Conservation (phyloP, 2,329 filamentous ascomycete species). For the Orbilia blumenaviensis region DNA sequence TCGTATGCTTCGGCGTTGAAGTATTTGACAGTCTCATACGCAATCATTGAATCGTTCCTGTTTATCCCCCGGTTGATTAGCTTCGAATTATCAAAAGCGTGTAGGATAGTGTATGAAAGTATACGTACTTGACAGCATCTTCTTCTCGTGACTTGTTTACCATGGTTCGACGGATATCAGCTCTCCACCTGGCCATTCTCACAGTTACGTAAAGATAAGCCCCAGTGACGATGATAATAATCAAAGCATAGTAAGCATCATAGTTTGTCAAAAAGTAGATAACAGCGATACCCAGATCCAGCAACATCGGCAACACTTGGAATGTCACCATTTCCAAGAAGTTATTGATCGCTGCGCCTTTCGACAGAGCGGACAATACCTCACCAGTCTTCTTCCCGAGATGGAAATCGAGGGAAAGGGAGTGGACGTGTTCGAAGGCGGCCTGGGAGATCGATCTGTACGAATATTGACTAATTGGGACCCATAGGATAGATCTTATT, state of each 20-base stretch:
- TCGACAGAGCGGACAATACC: conserved; percentile 92
- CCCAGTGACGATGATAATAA: conserved; percentile 89
- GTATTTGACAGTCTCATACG: conserved; percentile 95
- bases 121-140: conserved; percentile 83
- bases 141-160: conserved; percentile 94
- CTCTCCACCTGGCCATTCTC: conserved; percentile 91
- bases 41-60: conserved; percentile 93
- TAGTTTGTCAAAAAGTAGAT: conserved; percentile 80
- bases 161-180: conserved; percentile 90
- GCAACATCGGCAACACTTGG: conserved; percentile 90
- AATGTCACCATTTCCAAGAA: conserved; percentile 98
- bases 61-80: background rate
- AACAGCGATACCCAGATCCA: conserved; percentile 87
- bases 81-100: too few species aligned
- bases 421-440: conserved; percentile 96
- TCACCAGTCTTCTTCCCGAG: conserved; percentile 96
- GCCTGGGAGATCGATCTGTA: conserved; percentile 93
- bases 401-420: conserved; percentile 94
- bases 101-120: conserved; percentile 1
- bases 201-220: conserved; percentile 97
- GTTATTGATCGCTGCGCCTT: conserved; percentile 93
- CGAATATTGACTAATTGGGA: conserved; percentile 95
- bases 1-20: conserved; percentile 87
- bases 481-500: conserved; percentile 84
- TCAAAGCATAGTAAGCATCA: conserved; percentile 87